Base-by-base conservation (phyloP, 257 asterid genomes). In the Linaria vulgaris region DNA sequence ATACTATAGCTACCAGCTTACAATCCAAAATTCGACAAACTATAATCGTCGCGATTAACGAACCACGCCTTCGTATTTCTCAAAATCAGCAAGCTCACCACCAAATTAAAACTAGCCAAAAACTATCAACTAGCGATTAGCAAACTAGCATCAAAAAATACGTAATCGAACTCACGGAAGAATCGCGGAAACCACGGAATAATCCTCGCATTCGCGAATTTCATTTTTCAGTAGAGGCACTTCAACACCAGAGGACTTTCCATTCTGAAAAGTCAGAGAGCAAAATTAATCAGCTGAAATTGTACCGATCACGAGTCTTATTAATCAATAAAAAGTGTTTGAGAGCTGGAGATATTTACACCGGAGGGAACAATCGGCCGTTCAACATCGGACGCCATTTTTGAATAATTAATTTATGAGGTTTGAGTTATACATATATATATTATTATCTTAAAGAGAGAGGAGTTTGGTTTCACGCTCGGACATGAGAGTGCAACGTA, bases 121-220 rank as follows among this genome's bases (percentile, higher is more conserved):
- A 27, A 46, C 34, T 17, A 54, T 19, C 13, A n/a, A 3, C 19
- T 16, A 58, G 51, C 31, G 21, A 45, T 16, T 9, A 9, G 53
- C 31, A 58, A 38, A 15, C n/a, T 39, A 39, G n/a, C n/a, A n/a
- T 16, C 17, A 25, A 59, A 49, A 0, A 41, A 63, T 43, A 25
- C 3, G 24, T 1, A 27, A 20, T 21, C 34, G 22, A 65, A 85
- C 96, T 86, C 69, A 92, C 96, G 96, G 90, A 61, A 85, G 83
- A 64, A 83, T 74, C 6, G 85, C 85, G 3, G 96, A 77, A 60
- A 69, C 79, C 62, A 83, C 77, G 4, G 98, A 76, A 68, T 77
- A 92, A n/a, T 85, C 75, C 43, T 88, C 88, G 12, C 49, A 45
- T 27, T 73, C 83, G 24, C 38, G 77, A 14, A 34, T 17, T 11